Conservation (phyloP, 148 eudicot species). For the Rhododendron simsii region DNA sequence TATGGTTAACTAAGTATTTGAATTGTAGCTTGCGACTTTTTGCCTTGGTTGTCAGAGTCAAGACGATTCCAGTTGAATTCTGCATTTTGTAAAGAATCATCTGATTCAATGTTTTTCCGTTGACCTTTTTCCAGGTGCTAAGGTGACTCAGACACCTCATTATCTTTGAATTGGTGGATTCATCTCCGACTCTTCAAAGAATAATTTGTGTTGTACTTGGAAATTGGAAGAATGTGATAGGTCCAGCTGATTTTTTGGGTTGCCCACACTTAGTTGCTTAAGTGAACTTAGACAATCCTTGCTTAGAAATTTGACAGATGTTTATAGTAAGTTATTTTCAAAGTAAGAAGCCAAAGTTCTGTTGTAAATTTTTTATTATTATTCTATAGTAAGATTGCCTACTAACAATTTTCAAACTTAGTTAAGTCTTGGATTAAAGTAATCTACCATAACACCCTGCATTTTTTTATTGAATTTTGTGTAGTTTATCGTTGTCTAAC, state of each 20-base stretch:
- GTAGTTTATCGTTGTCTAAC: neutral
- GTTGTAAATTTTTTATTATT: neutral
- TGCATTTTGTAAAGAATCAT: slow-evolving; percentile 3
- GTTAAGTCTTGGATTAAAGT: neutral
- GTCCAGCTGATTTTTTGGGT: neutral
- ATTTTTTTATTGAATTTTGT: neutral
- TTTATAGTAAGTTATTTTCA: neutral
- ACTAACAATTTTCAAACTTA: neutral
- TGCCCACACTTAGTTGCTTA: neutral
- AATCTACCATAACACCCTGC: neutral
- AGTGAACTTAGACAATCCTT: neutral
- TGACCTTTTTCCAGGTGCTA: slow-evolving; percentile 13
- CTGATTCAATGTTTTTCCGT: slow-evolving; percentile 18
- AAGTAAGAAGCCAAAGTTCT: neutral
- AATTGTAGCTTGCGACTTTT: neutral
- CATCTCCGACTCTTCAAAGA: slow-evolving; percentile 13
- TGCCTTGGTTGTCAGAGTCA: slow-evolving; percentile 9
- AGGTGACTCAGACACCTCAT: slow-evolving; percentile 11
- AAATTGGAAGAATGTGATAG: neutral
- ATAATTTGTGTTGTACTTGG: slow-evolving; percentile 8
- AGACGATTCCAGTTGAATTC: neutral
- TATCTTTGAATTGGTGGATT: slow-evolving; percentile 14
- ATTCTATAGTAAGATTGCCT: neutral
- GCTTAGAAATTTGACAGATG: neutral
- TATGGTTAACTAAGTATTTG: neutral